Evolutionary conservation across 345 rosid genomes (phyloP).

Genomic region (Eucalyptus melliodora): DNA sequence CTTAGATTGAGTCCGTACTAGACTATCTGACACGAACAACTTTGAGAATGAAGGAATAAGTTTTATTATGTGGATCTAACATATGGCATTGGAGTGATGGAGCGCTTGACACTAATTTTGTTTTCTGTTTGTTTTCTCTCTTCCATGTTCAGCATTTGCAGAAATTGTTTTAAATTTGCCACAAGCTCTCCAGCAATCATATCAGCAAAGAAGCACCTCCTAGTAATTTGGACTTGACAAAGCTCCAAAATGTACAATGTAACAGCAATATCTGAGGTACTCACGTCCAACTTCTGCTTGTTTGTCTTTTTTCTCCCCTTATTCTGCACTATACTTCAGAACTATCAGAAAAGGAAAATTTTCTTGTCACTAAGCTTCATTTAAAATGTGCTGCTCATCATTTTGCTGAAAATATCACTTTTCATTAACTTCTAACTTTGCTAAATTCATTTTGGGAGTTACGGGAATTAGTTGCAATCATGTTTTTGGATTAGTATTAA

Average conservation of each 20-base stretch:
- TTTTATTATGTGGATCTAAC: not conserved
- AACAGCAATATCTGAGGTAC: not conserved
- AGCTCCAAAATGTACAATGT: not conserved
- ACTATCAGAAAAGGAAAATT: not conserved
- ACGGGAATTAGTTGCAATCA: not conserved
- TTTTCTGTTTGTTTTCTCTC: not conserved
- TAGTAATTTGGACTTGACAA: not conserved
- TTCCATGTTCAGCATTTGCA: constrained; percentile 61
- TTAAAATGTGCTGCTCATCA: not conserved
- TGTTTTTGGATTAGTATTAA: not conserved
- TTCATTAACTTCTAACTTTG: not conserved
- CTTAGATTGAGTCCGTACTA: not conserved
- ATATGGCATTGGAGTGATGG: not conserved
- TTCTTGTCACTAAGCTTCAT: not conserved
- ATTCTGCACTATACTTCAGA: not conserved
- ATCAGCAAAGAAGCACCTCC: constrained; percentile 15
- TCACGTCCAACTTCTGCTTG: not conserved
- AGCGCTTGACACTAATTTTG: not conserved
- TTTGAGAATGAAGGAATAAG: not conserved
- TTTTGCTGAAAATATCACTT: not conserved
- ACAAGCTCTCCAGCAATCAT: constrained; percentile 49
- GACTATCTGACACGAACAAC: not conserved
- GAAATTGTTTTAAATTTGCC: constrained; percentile 73
- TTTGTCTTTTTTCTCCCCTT: not conserved
- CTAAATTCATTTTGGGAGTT: not conserved